Evolutionary conservation across 371 early-diverging fungal species (phyloP), one percentile per base, ranked within the genome.

Genomic region (Batkoa obscura): DNA sequence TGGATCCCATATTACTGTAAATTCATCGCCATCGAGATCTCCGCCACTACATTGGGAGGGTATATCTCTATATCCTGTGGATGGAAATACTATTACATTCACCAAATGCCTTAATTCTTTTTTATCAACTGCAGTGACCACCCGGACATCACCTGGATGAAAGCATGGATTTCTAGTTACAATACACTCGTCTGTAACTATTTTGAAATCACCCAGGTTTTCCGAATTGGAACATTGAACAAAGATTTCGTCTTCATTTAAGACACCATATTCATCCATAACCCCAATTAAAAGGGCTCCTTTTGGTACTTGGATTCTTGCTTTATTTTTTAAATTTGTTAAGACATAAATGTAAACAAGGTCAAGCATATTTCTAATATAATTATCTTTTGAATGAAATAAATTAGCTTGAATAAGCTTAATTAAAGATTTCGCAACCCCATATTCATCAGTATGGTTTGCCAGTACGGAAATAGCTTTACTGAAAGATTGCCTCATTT

Each of bases 1-100:
- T 32, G 39, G 39, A 43, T 58, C 50, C 53, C 53, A 58, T 17
- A 49, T 50, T 9, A 52, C 53, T 3, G 50, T 50, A 58, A 58
- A 58, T 13, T 79, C 76, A 68, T 91, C 89, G 8, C 92, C 89
- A 61, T 91, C 92, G 12, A 91, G 61, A 68, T 91, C 92, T 0
- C 83, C 82, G 32, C 92, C 92, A 43, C 81, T 76, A 50, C 81
- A 78, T 80, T 81, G 78, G 57, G 81, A 81, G 0, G 86, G 81
- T n/a, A 84, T 62, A 50, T 82, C 83, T 23, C 87, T 68, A 2
- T 59, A 52, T 0, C 92, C 92, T 50, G 77, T 71, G 12, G 79
- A 69, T 32, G 80, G 68, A 65, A 91, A 88, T 0, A 86, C 86
- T 15, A 91, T 65, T 2, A 86, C 85, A 61, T 88, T 79, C 0